Percentiles rank a stretch among this genome's conserved stretches.
Conservation (phyloP, 78 protist species). For the Dictyostelium brefeldianum region DNA sequence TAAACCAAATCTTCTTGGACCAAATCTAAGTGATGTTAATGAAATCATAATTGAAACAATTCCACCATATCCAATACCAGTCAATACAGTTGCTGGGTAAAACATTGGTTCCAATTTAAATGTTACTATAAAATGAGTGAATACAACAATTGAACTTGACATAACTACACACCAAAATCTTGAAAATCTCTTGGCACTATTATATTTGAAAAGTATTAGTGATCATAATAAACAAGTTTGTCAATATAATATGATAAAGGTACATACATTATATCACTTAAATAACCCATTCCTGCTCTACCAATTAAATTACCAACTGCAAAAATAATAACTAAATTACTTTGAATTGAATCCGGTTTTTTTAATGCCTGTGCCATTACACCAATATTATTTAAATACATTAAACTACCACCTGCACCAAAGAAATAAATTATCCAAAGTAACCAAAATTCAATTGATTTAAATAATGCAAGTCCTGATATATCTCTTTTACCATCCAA, state of each 20-base stretch:
- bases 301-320: slow-evolving; percentile 44
- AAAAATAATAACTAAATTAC: slow-evolving; percentile 65
- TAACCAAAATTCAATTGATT: slow-evolving; percentile 30
- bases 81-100: background rate
- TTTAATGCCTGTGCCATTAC: background rate
- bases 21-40: slow-evolving; percentile 46
- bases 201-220: no score
- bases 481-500: slow-evolving; percentile 50
- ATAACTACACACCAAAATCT: slow-evolving; percentile 51
- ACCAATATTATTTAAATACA: slow-evolving; percentile 71
- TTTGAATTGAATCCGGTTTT: background rate
- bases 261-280: slow-evolving; percentile 58
- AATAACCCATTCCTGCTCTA: slow-evolving; percentile 31
- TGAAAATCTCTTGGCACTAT: slow-evolving; percentile 21
- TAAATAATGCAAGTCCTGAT: slow-evolving; percentile 24
- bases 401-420: slow-evolving; percentile 58
- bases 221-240: no score
- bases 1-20: slow-evolving; percentile 67
- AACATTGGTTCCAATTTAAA: background rate
- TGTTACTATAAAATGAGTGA: slow-evolving; percentile 31
- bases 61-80: slow-evolving; percentile 77
- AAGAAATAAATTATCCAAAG: slow-evolving; percentile 31
- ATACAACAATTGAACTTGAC: slow-evolving; percentile 22
- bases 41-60: slow-evolving; percentile 40
- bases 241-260: no score